A percentile compares a stretch with the other conserved stretches of the same genome.
Conservation (phyloP, 108 stramenopile genomes). For the Chaetoceros tenuissimus region DNA sequence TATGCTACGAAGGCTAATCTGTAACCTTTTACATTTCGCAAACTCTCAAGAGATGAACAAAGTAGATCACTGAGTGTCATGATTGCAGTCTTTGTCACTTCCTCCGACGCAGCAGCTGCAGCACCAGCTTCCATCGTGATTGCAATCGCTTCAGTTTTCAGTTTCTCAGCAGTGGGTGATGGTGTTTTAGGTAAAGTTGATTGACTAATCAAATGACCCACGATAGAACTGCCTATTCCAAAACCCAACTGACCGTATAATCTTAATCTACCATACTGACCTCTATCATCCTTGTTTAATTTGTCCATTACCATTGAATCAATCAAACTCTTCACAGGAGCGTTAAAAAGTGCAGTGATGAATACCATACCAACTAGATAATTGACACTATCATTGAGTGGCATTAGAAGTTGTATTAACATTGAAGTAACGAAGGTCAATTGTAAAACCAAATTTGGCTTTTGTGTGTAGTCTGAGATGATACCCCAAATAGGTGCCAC, state of each 20-base stretch:
- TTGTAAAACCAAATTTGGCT: conserved; percentile 71
- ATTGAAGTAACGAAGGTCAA: conserved; percentile 81
- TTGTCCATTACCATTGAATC: conserved; percentile 84
- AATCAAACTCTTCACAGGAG: conserved; percentile 89
- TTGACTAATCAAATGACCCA: conserved; percentile 32
- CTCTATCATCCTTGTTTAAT: conserved; percentile 46
- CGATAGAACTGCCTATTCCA: conserved; percentile 74
- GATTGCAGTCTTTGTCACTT: conserved; percentile 8
- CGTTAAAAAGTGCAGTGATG: conserved; percentile 85
- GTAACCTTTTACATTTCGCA: conserved; percentile 55
- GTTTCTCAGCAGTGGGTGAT: neutral
- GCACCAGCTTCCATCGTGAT: conserved; percentile 20
- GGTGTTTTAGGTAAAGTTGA: conserved; percentile 11
- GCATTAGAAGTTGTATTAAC: conserved; percentile 62
- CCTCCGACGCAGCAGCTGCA: conserved; percentile 16
- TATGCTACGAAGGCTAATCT: conserved; percentile 57
- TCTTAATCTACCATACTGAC: conserved; percentile 81
- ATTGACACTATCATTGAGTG: conserved; percentile 36
- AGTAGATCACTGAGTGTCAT: conserved; percentile 8
- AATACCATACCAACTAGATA: conserved; percentile 74
- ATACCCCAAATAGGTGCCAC: conserved; percentile 93
- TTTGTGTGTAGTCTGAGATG: conserved; percentile 63
- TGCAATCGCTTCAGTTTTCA: conserved; percentile 18
- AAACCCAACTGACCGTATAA: conserved; percentile 95
- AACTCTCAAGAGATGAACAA: neutral